Evolutionary conservation across 106 monocot genomes (phyloP).

Genomic region (Iris macrosiphon): DNA sequence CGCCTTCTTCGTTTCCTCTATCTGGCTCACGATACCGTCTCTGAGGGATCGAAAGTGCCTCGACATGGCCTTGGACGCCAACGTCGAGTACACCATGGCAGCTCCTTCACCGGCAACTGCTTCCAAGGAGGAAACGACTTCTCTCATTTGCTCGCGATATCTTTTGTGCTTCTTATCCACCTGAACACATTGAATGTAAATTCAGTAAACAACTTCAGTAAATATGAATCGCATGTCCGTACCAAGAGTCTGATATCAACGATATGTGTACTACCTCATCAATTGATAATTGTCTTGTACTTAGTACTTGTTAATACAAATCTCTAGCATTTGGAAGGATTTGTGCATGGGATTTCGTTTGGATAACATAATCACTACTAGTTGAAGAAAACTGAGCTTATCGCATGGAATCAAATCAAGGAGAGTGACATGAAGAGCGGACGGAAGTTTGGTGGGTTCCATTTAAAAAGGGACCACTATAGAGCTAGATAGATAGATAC

Average conservation of each 20-base stretch:
- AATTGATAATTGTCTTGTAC: too few relatives aligned
- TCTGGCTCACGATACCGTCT: conserved; percentile 64
- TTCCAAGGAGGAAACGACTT: conserved; percentile 56
- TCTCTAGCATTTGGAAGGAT: background rate
- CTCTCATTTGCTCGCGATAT: conserved; percentile 77
- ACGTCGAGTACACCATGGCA: conserved; percentile 42
- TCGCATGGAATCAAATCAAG: too few relatives aligned
- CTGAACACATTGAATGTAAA: too few relatives aligned
- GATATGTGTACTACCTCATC: background rate
- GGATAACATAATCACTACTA: too few relatives aligned
- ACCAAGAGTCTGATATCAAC: background rate
- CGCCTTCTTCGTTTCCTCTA: conserved; percentile 48
- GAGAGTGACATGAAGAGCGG: too few relatives aligned
- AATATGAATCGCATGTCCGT: too few relatives aligned
- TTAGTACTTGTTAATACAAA: too few relatives aligned
- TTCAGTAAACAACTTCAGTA: too few relatives aligned
- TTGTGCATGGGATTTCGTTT: background rate
- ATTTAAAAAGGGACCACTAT: conserved; percentile 4
- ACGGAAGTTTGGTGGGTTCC: conserved; percentile 24
- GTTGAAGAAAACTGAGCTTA: too few relatives aligned
- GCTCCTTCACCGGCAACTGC: conserved; percentile 62
- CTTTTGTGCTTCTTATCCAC: conserved; percentile 66
- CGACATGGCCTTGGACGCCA: conserved; percentile 87
- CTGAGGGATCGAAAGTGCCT: conserved; percentile 72
- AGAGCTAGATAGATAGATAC: conserved; percentile 3